These are phyloP conservation scores for Tetrahymena elliotti DNA, from an alignment of 73 alveolate genomes.

Conservation along the genomic window DNA sequence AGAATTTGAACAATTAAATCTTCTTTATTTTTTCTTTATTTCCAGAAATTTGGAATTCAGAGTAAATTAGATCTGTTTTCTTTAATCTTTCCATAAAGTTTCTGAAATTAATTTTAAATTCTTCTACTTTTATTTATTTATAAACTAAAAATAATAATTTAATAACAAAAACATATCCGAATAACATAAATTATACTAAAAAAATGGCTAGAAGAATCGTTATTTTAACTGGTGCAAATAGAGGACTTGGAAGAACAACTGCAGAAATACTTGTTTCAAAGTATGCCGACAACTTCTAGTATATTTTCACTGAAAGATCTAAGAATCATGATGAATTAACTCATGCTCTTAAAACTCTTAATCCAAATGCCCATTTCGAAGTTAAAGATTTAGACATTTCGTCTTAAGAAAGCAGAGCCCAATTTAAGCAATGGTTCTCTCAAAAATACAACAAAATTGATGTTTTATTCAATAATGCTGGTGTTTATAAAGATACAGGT, in stretches of 20 bases:
- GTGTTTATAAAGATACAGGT: neutral
- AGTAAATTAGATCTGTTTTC: neutral
- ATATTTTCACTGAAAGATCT: neutral
- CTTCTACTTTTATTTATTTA: neutral
- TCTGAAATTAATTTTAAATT: neutral
- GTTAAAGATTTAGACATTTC: neutral
- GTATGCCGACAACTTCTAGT: neutral
- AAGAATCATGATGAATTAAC: neutral
- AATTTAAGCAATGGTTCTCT: neutral
- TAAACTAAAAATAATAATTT: too few relatives aligned
- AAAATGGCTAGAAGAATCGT: neutral
- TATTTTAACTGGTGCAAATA: neutral
- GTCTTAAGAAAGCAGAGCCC: neutral
- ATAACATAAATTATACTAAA: neutral
- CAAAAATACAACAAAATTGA: neutral
- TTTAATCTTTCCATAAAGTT: neutral
- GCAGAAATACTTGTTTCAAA: neutral
- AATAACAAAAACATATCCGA: neutral
- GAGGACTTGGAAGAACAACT: neutral
- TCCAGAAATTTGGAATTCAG: neutral
- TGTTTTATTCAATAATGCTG: neutral
- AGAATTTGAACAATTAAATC: neutral
- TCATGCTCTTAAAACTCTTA: neutral
- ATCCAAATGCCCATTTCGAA: neutral
- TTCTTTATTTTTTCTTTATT: neutral